Conservation (phyloP, 2,329 filamentous ascomycete genomes). For the Ilyonectria robusta region DNA sequence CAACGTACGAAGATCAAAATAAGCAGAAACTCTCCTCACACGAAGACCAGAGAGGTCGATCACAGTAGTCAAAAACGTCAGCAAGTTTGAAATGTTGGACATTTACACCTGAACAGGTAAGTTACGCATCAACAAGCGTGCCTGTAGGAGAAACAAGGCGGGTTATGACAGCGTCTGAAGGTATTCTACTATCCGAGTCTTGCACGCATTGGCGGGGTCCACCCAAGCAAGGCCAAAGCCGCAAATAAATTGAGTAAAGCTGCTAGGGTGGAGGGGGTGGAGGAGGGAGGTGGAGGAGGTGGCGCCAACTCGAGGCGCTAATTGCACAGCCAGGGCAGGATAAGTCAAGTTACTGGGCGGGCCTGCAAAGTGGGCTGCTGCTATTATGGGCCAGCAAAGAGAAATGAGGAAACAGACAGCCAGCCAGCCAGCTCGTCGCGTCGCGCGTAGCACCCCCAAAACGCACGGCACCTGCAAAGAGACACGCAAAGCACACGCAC, state of each 20-base stretch:
- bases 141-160: too few relatives aligned
- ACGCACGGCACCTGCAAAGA: conserved; percentile 6
- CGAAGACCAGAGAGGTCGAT: too few relatives aligned
- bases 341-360: not conserved
- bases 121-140: not conserved
- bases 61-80: too few relatives aligned
- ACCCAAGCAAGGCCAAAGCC: conserved; percentile 1
- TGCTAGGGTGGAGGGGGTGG: not conserved
- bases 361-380: conserved; percentile 13
- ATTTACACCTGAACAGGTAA: too few relatives aligned
- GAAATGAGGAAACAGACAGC: conserved; percentile 4
- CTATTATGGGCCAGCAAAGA: not conserved
- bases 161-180: too few relatives aligned
- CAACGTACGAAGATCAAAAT: too few relatives aligned
- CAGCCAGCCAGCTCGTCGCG: conserved; percentile 33
- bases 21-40: too few relatives aligned
- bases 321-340: not conserved
- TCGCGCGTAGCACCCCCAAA: conserved; percentile 44
- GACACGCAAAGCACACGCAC: conserved; percentile 21
- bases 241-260: conserved; percentile 12
- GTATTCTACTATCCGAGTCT: conserved; percentile 25
- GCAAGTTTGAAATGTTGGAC: too few relatives aligned
- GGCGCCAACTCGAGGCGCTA: conserved; percentile 11
- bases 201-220: conserved; percentile 26
- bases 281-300: not conserved